phyloP scores from a whole-genome alignment of 2,329 filamentous ascomycete genomes.

The Hymenoscyphus scutula region DNA sequence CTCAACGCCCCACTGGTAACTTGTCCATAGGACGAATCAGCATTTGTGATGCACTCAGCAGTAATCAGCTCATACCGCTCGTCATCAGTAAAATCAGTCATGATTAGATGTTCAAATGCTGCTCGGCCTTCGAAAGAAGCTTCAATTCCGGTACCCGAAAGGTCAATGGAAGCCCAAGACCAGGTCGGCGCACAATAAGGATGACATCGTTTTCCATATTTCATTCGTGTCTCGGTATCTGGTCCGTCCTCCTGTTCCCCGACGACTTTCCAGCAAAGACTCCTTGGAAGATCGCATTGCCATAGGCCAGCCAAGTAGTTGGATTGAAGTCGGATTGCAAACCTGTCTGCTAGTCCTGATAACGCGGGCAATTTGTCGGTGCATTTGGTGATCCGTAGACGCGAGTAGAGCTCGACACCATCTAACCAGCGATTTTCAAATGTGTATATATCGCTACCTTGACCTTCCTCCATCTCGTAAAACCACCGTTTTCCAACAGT shows the following conservation, averaged over 20 bases:
- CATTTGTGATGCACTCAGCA: too few species aligned
- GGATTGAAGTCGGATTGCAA: neutral
- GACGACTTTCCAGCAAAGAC: neutral
- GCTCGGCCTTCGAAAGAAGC: too few species aligned
- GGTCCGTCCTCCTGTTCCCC: too few species aligned
- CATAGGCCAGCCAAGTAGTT: conserved; percentile 9
- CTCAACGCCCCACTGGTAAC: too few species aligned
- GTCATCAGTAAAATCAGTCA: too few species aligned
- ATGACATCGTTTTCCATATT: neutral
- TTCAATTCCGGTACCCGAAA: too few species aligned
- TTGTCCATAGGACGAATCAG: too few species aligned
- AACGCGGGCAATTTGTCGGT: conserved; percentile 10
- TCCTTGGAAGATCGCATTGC: conserved; percentile 4
- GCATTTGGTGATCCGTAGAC: neutral
- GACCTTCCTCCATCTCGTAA: neutral
- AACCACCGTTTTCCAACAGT: neutral
- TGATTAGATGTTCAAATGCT: too few species aligned
- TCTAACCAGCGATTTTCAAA: neutral
- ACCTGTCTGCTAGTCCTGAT: conserved; percentile 5
- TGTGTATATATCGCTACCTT: neutral
- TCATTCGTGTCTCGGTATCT: neutral
- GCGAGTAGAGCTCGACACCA: conserved; percentile 1
- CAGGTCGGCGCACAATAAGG: conserved; percentile 7
- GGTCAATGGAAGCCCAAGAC: conserved; percentile 11
- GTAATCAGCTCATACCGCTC: too few species aligned